Percentiles rank a stretch among this genome's conserved stretches.
Conservation (phyloP, 2,329 filamentous ascomycete species). For the Cyphellophora europaea region DNA sequence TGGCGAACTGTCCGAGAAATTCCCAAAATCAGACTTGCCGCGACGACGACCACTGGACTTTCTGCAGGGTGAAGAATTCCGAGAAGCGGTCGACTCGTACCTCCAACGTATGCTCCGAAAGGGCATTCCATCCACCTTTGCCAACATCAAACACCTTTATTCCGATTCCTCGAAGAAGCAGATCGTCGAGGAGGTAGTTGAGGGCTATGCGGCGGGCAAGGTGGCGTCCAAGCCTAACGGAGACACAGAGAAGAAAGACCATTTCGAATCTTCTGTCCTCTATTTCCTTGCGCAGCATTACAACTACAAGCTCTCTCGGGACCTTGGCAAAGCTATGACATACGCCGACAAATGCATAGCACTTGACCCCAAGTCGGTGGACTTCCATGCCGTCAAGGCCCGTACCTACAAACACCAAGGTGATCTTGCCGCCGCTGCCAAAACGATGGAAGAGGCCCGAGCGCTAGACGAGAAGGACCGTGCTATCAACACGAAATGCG, state of each 20-base stretch:
- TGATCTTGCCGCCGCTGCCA: constrained; percentile 67
- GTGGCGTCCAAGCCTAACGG: constrained; percentile 37
- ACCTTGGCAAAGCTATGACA: constrained; percentile 70
- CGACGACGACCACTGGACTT: constrained; percentile 84
- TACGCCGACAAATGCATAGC: constrained; percentile 78
- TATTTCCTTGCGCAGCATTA: constrained; percentile 97
- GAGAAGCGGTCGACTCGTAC: constrained; percentile 66
- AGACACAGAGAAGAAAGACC: constrained; percentile 42
- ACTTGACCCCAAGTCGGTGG: constrained; percentile 69
- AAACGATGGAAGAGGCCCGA: constrained; percentile 80
- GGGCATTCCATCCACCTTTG: constrained; percentile 91
- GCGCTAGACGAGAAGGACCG: constrained; percentile 80
- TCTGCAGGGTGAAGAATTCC: constrained; percentile 72
- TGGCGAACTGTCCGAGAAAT: constrained; percentile 70
- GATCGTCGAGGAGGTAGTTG: constrained; percentile 64
- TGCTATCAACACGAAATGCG: constrained; percentile 97
- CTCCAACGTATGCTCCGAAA: constrained; percentile 78
- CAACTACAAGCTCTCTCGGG: constrained; percentile 80
- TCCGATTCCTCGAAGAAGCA: constrained; percentile 66
- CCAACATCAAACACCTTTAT: constrained; percentile 92
- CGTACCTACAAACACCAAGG: constrained; percentile 89
- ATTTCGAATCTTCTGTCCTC: constrained; percentile 67
- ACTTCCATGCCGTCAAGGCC: constrained; percentile 92
- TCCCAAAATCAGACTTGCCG: constrained; percentile 73
- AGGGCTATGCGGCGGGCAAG: constrained; percentile 62